phyloP scores from a whole-genome alignment of 2,329 filamentous ascomycete species.

The Alternaria infectoria region DNA sequence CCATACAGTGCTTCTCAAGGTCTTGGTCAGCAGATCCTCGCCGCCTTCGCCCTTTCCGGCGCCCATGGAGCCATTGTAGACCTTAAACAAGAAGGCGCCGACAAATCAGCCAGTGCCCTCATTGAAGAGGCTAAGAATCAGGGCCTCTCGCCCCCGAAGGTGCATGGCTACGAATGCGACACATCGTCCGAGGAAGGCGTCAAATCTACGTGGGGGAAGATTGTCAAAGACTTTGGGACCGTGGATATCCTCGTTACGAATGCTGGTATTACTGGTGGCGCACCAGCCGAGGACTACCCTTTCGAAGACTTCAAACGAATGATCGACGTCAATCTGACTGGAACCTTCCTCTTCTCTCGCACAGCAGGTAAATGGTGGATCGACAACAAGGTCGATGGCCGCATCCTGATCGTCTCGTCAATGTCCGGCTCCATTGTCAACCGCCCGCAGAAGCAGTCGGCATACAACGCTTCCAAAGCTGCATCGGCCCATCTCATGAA shows the following conservation, averaged over 20 bases:
- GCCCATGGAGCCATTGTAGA: conserved; percentile 44
- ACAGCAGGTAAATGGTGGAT: conserved; percentile 65
- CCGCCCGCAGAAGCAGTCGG: conserved; percentile 74
- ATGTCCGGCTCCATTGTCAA: conserved; percentile 58
- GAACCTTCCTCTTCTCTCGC: conserved; percentile 78
- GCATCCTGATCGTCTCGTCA: conserved; percentile 76
- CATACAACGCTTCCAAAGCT: conserved; percentile 79
- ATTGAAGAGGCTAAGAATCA: conserved; percentile 11
- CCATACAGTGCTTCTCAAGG: conserved; percentile 32
- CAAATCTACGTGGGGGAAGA: conserved; percentile 41
- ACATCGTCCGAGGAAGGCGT: conserved; percentile 48
- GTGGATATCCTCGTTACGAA: conserved; percentile 51
- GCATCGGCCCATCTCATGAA: conserved; percentile 67
- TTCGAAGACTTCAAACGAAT: conserved; percentile 77
- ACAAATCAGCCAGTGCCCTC: conserved; percentile 11
- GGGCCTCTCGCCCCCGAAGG: conserved; percentile 27
- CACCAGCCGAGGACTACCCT: conserved; percentile 76
- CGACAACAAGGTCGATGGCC: conserved; percentile 71
- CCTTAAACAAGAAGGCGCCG: conserved; percentile 30
- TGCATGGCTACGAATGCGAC: conserved; percentile 50
- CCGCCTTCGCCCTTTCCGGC: conserved; percentile 39
- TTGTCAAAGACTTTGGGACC: conserved; percentile 42
- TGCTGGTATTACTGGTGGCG: conserved; percentile 50
- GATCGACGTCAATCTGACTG: conserved; percentile 82
- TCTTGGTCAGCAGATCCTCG: conserved; percentile 40